Conservation (phyloP, 805 yeast genomes). For the Yarrowia osloensis region DNA sequence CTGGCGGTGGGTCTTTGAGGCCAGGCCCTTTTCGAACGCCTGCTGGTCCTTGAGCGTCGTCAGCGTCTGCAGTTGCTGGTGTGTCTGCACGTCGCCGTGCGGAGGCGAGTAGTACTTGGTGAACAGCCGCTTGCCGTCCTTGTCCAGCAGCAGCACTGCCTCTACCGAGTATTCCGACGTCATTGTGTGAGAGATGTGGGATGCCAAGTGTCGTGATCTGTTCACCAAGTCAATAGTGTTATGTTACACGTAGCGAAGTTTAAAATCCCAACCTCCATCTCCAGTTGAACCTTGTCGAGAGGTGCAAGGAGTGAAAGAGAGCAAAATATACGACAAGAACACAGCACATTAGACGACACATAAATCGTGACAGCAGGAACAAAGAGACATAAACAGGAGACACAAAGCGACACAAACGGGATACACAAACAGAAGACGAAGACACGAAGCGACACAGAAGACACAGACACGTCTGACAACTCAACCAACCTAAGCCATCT, state of each 20-base stretch:
- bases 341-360: too few species aligned
- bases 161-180: constrained; percentile 67
- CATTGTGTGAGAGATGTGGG: constrained; percentile 40
- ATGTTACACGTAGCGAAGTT: constrained; percentile 29
- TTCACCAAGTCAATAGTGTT: background rate
- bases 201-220: background rate
- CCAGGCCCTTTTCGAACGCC: constrained; percentile 72
- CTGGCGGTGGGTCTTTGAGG: constrained; percentile 74
- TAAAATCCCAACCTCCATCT: background rate
- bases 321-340: too few species aligned
- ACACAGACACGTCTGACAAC: background rate
- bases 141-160: constrained; percentile 79
- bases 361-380: too few species aligned
- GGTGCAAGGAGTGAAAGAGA: too few species aligned
- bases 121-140: constrained; percentile 73
- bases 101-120: constrained; percentile 83
- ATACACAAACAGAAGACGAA: too few species aligned
- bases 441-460: background rate
- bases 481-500: background rate
- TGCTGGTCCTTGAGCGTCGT: constrained; percentile 61
- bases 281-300: background rate
- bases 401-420: too few species aligned
- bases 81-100: constrained; percentile 42
- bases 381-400: too few species aligned
- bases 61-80: constrained; percentile 38